Percentiles rank a stretch among this genome's conserved stretches.
phyloP scores from a whole-genome alignment of 2,329 filamentous ascomycete genomes.

The Aurifilum marmelostoma region DNA sequence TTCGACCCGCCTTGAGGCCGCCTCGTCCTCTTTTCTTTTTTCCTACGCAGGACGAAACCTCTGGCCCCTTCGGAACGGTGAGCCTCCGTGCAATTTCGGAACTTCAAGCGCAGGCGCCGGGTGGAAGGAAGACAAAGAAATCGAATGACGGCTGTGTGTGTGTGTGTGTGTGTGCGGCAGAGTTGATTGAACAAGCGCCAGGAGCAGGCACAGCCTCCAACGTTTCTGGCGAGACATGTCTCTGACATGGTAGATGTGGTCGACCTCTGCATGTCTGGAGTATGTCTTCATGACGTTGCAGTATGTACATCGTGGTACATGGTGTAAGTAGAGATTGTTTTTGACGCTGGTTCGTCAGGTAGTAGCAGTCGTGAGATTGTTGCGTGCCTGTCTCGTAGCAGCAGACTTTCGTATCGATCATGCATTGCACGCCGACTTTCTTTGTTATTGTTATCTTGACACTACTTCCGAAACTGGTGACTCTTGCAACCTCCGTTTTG shows the following conservation, averaged over 20 bases:
- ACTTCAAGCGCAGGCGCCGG: slow-evolving; percentile 20
- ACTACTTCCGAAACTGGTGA: not conserved
- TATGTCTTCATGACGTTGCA: not conserved
- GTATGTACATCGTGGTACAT: not conserved
- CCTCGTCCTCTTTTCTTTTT: not conserved
- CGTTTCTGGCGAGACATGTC: slow-evolving; percentile 3
- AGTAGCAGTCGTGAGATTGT: too few species aligned
- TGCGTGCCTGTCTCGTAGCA: too few species aligned
- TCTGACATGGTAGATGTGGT: not conserved
- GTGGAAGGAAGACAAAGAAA: too few species aligned
- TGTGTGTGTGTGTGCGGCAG: not conserved
- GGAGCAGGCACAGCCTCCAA: not conserved
- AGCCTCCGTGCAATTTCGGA: not conserved
- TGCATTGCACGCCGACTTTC: not conserved
- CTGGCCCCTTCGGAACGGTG: not conserved
- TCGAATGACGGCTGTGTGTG: not conserved
- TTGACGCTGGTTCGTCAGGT: too few species aligned
- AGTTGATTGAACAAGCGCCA: slow-evolving; percentile 13
- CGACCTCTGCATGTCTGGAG: not conserved
- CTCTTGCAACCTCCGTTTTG: not conserved
- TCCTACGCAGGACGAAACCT: not conserved
- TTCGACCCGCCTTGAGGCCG: not conserved
- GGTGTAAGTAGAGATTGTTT: not conserved
- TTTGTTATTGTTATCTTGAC: not conserved
- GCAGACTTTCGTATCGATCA: not conserved